These are phyloP conservation scores for Suhomyces chickasaworum DNA, from an alignment of 1,139 yeast species.

Conservation along the genomic window DNA sequence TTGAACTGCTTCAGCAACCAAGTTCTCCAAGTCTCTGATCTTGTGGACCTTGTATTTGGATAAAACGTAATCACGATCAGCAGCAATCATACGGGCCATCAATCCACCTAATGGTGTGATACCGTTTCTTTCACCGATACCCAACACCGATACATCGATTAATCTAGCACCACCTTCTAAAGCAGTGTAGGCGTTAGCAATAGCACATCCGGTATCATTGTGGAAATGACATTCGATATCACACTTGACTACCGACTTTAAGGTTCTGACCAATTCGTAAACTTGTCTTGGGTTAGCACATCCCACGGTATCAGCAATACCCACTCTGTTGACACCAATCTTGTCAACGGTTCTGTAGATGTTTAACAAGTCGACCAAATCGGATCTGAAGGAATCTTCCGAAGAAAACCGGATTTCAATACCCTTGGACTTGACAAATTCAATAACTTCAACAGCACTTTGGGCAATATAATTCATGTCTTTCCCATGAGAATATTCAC, in stretches of 20 bases:
- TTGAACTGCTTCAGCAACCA: constrained; percentile 96
- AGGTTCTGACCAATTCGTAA: constrained; percentile 91
- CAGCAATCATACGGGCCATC: constrained; percentile 99
- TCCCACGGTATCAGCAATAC: constrained; percentile 99
- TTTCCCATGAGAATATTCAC: constrained; percentile 96
- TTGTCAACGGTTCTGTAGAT: constrained; percentile 96
- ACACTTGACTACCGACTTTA: constrained; percentile 91
- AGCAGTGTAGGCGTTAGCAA: constrained; percentile 97
- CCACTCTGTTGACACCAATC: constrained; percentile 98
- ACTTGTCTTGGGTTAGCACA: constrained; percentile 99
- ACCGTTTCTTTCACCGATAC: constrained; percentile 99
- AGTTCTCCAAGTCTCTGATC: constrained; percentile 90
- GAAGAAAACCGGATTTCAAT: constrained; percentile 96
- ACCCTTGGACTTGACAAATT: constrained; percentile 95
- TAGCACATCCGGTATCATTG: constrained; percentile 98
- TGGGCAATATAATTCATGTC: constrained; percentile 98
- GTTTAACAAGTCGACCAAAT: constrained; percentile 90
- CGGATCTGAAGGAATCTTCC: constrained; percentile 97
- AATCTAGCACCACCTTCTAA: constrained; percentile 96
- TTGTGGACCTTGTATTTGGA: constrained; percentile 95
- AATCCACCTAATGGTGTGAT: constrained; percentile 96
- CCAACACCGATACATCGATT: constrained; percentile 93
- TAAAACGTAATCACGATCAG: constrained; percentile 94
- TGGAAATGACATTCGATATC: constrained; percentile 99
- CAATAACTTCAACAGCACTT: constrained; percentile 94